Evolutionary conservation across 768 basidiomycete species (phyloP), one percentile per base, ranked within the genome.

Genomic region (Termitomyces sp.): DNA sequence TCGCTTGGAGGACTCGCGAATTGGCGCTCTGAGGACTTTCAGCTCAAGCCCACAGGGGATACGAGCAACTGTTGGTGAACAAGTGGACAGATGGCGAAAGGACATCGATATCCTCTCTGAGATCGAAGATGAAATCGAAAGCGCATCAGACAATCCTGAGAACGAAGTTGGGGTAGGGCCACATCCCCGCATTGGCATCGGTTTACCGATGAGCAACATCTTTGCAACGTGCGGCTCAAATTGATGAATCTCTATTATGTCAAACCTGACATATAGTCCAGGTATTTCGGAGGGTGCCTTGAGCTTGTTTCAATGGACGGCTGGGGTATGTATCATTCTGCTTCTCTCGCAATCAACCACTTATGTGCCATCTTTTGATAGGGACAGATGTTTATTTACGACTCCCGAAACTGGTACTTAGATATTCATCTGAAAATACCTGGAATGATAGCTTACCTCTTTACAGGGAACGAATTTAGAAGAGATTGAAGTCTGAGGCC

Each of bases 161-260:
- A 69, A 70, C 23, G 72, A 73, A 36, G 75, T 72, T 10, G 76
- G 76, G 3, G 74, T 79, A 35, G 78, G 76, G 29, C 73, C 73
- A 7, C 87, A 86, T 66, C 79, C 80, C 42, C 76, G 80, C 40
- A 88, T 93, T 53, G 91, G 91, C 2, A 85, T 94, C 42, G 91
- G 91, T 5, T 70, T 94, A 18, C 90, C 91, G 0, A 91, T 94
- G 90, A 90, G 91, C 66, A 88, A 91, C 63, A 92, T 94, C 33
- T 93, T 84, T 68, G 85, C 91, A 55, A 91, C 85, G 81, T 90
- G 61, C 54, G 82, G 18, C 46, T 57, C 46, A 23, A 5, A 39
- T 53, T 16, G 44, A 18, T 33, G 39, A 40, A 57, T 33, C 3
- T 44, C 27, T 22, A 42, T 12, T 22, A 42, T 12, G 23, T 38